Evolutionary conservation across 1,139 yeast genomes (phyloP).

Genomic region (Debaryomyces subglobosus): DNA sequence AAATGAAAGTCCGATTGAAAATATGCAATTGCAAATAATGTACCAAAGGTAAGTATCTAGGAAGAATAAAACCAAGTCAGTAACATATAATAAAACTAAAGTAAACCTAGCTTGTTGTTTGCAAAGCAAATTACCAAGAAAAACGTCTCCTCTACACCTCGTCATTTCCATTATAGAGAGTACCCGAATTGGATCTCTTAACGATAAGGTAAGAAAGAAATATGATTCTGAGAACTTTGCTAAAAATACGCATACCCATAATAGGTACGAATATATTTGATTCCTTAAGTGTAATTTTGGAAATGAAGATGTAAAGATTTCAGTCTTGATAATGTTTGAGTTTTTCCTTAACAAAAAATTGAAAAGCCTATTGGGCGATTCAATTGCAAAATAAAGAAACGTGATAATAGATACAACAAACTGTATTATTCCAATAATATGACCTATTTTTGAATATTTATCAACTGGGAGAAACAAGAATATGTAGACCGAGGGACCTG

Average conservation of each 20-base stretch:
- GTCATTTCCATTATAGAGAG: constrained; percentile 41
- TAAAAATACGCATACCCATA: constrained; percentile 71
- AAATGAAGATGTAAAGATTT: constrained; percentile 53
- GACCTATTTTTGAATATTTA: constrained; percentile 52
- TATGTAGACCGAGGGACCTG: constrained; percentile 66
- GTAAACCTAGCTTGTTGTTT: constrained; percentile 42
- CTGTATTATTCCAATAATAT: constrained; percentile 57
- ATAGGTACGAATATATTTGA: constrained; percentile 55
- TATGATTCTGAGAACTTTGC: constrained; percentile 79
- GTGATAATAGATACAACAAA: constrained; percentile 63
- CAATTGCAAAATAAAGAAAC: constrained; percentile 58
- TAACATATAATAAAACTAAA: constrained; percentile 36
- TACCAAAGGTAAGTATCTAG: constrained; percentile 61
- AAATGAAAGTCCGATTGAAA: constrained; percentile 52
- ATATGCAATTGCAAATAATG: constrained; percentile 54
- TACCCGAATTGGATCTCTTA: constrained; percentile 53
- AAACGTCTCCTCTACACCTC: constrained; percentile 48
- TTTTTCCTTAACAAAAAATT: constrained; percentile 19
- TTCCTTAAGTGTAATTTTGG: constrained; percentile 56
- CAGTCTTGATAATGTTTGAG: constrained; percentile 12
- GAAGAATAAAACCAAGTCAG: constrained; percentile 52
- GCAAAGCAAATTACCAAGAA: constrained; percentile 45
- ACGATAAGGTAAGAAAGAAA: constrained; percentile 50
- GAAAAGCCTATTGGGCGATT: constrained; percentile 55
- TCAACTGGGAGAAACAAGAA: constrained; percentile 56